Base-by-base conservation (phyloP, 169 alveolate genomes). In the Cryptosporidium felis region DNA sequence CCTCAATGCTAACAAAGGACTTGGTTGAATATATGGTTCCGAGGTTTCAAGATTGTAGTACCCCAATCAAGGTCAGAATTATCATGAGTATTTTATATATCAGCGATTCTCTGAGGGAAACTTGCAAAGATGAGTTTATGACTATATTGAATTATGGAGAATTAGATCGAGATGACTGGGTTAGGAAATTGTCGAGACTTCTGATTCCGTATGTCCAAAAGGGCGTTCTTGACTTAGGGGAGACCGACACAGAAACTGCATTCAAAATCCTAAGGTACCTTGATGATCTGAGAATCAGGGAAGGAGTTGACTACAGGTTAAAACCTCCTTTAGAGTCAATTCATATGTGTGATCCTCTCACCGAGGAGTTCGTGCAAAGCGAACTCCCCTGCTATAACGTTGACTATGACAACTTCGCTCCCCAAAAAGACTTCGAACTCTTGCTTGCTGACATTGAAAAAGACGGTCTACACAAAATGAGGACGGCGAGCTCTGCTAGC, bases 111-210 rank as follows among this genome's bases (percentile, higher is more conserved):
- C 89, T 93, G 89, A 92, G 92, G 66, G 61, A 90, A 82, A n/a
- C 80, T 14, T 58, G 74, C 23, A 45, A 46, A 36, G 51, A 58
- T 23, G 58, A 62, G 8, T 67, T 80, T 41, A 56, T 60, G 74
- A 36, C 81, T 60, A 92, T 92, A 28, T 60, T 91, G 46, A 82
- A 91, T 60, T 90, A 85, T 80, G 94, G 94, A 6, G 97, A 94
- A 67, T 91, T 95, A 14, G 97, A 94, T 63, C 92, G 95, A 41
- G 94, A 94, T 80, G 97, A 94, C 41, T 94, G 97, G 97, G 97
- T 94, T 23, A 91, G 94, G 80, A 94, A 93, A 66, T 91, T 94
- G 89, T 93, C 96, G 45, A 92, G 95, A 53, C 81, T 93, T 10
- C 88, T 91, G 94, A 89, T 91, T 59, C 97, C 96, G 26, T 94